Evolutionary conservation across 169 alveolate genomes (phyloP), one percentile per base, ranked within the genome.

Genomic region (Babesia divergens): DNA sequence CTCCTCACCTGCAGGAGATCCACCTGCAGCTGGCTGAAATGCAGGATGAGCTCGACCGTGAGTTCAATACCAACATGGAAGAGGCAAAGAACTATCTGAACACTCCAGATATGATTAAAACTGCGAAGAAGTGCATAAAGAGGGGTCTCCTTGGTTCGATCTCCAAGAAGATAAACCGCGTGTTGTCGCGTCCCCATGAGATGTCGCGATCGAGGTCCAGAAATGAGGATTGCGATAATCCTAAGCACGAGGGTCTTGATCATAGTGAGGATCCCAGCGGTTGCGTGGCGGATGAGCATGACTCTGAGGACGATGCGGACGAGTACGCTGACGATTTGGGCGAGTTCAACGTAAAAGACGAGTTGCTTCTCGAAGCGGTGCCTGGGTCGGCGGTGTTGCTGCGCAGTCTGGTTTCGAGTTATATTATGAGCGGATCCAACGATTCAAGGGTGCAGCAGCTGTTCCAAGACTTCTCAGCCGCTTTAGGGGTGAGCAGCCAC

Each of bases 391-490:
- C 90, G 6, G 93, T 87, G 13, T 31, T 87, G 32, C 58, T 83
- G 14, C 70, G 93, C 51, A 86, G 74, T 46, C 52, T 87, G 66
- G 69, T 87, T 37, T 65, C 90, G 28, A 70, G 82, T 20, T 87
- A 83, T 55, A 82, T 87, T 14, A 83, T 83, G 89, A 74, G 85
- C 43, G 93, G 93, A 14, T 65, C 65, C 75, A 83, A 87, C 77
- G 89, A 87, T 62, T 77, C 93, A 3, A 38, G 93, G 31, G 86
- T 74, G 28, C 93, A 87, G 54, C 68, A 70, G 56, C 74, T 79
- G 40, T 83, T 87, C 52, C 88, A 76, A 20, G 66, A 47, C 22
- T 87, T 87, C 56, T 76, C 89, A 14, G 76, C 70, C 32, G 80
- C 87, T 22, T 47, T 87, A 54, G 89, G 86, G 44, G 82, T 87